Conservation (phyloP, 2,329 filamentous ascomycete genomes). For the Ambrosiella xylebori region DNA sequence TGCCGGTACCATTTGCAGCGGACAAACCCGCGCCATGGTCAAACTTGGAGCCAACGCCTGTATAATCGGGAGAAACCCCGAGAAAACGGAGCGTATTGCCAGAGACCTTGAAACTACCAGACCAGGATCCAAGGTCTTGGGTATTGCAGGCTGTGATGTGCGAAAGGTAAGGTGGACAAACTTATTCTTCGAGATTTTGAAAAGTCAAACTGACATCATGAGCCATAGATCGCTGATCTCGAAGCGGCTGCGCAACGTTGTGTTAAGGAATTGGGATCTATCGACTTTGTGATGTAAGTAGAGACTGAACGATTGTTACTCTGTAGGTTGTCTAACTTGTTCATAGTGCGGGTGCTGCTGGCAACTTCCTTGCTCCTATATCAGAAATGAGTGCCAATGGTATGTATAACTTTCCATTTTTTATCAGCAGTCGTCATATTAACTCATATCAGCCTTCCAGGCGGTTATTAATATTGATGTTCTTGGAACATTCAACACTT, state of each 20-base stretch:
- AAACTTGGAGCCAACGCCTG: conserved; percentile 83
- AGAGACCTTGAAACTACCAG: conserved; percentile 67
- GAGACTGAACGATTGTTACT: background rate
- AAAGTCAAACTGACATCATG: background rate
- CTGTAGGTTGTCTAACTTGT: conserved; percentile 1
- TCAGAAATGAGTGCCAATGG: conserved; percentile 59
- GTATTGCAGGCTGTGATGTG: conserved; percentile 67
- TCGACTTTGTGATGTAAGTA: conserved; percentile 83
- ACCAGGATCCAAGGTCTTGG: conserved; percentile 66
- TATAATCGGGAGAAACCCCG: conserved; percentile 76
- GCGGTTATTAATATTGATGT: conserved; percentile 94
- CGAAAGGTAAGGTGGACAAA: conserved; percentile 38
- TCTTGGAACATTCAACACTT: conserved; percentile 80
- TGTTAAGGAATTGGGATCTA: conserved; percentile 63
- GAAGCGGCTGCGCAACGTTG: conserved; percentile 62
- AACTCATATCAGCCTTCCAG: conserved; percentile 49
- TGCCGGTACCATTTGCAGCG: conserved; percentile 83
- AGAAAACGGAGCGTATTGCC: conserved; percentile 71
- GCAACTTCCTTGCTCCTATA: conserved; percentile 85
- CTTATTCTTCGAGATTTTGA: conserved; percentile 9
- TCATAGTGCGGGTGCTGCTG: conserved; percentile 74
- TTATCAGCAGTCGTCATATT: background rate
- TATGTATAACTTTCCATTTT: conserved; percentile 1
- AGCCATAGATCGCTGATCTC: conserved; percentile 39
- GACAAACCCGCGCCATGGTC: conserved; percentile 81